phyloP scores from a whole-genome alignment of 2,329 filamentous ascomycete species.

The Cercospora zeae-maydis region DNA sequence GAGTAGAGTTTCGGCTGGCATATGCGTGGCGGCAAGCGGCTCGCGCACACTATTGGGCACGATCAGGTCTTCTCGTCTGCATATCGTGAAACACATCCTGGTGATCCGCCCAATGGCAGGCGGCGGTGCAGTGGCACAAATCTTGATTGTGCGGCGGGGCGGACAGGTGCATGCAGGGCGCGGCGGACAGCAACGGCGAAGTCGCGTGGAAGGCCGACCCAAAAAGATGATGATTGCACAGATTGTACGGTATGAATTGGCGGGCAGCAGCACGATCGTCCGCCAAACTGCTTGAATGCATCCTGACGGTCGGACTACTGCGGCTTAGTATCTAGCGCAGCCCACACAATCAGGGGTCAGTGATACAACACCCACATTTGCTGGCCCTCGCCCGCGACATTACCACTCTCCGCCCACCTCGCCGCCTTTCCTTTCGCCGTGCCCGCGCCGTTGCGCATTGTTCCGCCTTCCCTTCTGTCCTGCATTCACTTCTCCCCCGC shows the following conservation, averaged over 20 bases:
- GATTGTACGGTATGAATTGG: neutral
- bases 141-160: neutral
- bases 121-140: neutral
- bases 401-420: neutral
- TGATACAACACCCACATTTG: neutral
- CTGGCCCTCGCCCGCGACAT: neutral
- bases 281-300: neutral
- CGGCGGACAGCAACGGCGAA: neutral
- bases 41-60: neutral
- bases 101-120: neutral
- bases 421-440: neutral
- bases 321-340: neutral
- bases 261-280: neutral
- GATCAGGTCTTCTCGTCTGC: neutral
- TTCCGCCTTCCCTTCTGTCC: neutral
- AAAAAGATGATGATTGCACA: neutral
- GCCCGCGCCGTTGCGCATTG: neutral
- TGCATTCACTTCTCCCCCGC: neutral
- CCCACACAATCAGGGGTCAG: neutral
- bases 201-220: neutral
- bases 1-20: neutral
- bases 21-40: neutral
- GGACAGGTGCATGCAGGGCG: neutral
- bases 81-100: slow-evolving; percentile 1
- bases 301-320: neutral